Evolutionary conservation across 2,329 filamentous ascomycete genomes (phyloP).

Genomic region (Botryotinia convoluta): DNA sequence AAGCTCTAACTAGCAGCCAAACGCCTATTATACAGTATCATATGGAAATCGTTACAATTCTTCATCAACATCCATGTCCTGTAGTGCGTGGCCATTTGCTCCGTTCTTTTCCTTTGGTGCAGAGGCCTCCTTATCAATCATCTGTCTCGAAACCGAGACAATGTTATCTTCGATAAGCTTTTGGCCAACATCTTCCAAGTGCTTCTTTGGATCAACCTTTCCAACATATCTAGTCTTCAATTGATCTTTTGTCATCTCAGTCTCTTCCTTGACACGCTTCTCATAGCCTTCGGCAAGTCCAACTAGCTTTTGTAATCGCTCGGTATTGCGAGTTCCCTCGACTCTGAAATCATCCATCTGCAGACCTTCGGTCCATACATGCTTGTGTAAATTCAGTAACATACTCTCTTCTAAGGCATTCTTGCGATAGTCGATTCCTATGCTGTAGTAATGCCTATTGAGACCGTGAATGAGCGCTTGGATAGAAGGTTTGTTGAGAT

Average conservation of each 20-base stretch:
- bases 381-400: constrained; percentile 99
- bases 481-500: constrained; percentile 99
- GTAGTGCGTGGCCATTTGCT: constrained; percentile 45
- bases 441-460: constrained; percentile 99
- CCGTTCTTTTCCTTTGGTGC: constrained; percentile 69
- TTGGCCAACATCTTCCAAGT: constrained; percentile 94
- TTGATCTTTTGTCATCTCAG: constrained; percentile 93
- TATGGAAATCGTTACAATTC: constrained; percentile 44
- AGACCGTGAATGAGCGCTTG: constrained; percentile 97
- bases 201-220: constrained; percentile 99
- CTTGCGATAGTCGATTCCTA: constrained; percentile 97
- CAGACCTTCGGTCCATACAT: constrained; percentile 96
- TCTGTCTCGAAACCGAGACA: constrained; percentile 93
- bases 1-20: constrained; percentile 29
- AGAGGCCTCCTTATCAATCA: constrained; percentile 99
- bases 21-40: constrained; percentile 44
- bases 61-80: constrained; percentile 38
- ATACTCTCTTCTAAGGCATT: constrained; percentile 98
- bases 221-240: constrained; percentile 98
- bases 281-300: constrained; percentile 92
- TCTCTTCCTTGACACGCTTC: constrained; percentile 98
- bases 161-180: constrained; percentile 99
- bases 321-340: constrained; percentile 82
- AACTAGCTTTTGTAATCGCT: constrained; percentile 83
- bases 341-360: constrained; percentile 94